Evolutionary conservation across 2,329 filamentous ascomycete genomes (phyloP), one percentile per base, ranked within the genome.

Genomic region (Apiospora phragmitis): DNA sequence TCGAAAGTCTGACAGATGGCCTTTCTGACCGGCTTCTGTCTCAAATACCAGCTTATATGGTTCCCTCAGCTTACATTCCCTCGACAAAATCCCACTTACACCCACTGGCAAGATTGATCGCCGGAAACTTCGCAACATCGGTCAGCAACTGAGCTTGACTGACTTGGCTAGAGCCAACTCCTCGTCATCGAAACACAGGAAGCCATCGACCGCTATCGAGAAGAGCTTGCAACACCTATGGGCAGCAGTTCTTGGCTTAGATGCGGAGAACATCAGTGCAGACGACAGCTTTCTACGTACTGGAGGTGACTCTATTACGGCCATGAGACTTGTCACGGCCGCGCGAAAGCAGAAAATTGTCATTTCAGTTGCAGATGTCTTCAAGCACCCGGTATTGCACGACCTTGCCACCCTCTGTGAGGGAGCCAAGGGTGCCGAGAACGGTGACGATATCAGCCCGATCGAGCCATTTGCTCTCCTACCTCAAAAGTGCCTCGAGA

Each of bases 81-180:
- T 88, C 24, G 81, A 81, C 62, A 75, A 80, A 9, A 80, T 89
- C 24, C 87, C 87, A 0, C 75, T 88, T 24, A 87, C 85, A 0
- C 79, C 82, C 0, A 85, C 85, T 0, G 80, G 88, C 69, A 86
- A 89, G 73, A 81, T 88, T 51, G 84, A 88, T 73, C 81, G 85
- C 2, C 35, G 38, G 26, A 8, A 4, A 3, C 55, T 65, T 38
- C 55, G 35, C 7, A 4, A 1, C 8, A 3, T 49, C 12, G 47
- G n/a, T 8, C n/a, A 9, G 2, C 47, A 49, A n/a, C n/a, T n/a
- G n/a, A n/a, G n/a, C n/a, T n/a, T n/a, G n/a, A n/a, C n/a, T n/a
- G n/a, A n/a, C 47, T 49, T 42, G 16, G 12, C 1, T 11, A 26
- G 49, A 21, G n/a, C 8, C 49, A 55, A 29, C 49, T 29, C 3